These are phyloP conservation scores for Oryza meridionalis DNA, from an alignment of 176 grass and related monocot species.

Conservation along the genomic window DNA sequence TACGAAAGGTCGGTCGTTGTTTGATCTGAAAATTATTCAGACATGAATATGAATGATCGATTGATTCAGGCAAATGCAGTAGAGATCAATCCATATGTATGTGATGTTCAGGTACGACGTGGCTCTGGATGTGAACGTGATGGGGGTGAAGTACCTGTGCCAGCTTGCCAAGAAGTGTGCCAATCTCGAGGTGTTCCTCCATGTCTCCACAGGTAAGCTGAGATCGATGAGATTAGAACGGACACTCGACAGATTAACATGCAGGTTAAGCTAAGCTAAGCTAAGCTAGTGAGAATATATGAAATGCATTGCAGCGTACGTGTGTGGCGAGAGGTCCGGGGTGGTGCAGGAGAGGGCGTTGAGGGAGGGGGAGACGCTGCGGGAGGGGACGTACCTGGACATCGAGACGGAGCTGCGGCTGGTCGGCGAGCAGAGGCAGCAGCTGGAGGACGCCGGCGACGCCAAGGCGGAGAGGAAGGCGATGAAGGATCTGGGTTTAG, in stretches of 20 bases:
- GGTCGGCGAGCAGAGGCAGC: slow-evolving; percentile 48
- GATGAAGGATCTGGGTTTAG: slow-evolving; percentile 81
- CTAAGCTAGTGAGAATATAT: too few species aligned
- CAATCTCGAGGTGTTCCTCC: slow-evolving; percentile 72
- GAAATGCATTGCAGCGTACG: slow-evolving; percentile 39
- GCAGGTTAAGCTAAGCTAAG: too few species aligned
- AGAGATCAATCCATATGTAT: neutral
- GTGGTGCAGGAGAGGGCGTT: slow-evolving; percentile 59
- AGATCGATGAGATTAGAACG: too few species aligned
- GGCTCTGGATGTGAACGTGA: slow-evolving; percentile 57
- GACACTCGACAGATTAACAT: too few species aligned
- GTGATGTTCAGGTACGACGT: slow-evolving; percentile 51
- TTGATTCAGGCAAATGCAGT: neutral
- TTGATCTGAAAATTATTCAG: neutral
- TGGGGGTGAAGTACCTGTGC: slow-evolving; percentile 56
- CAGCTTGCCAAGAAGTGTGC: slow-evolving; percentile 61
- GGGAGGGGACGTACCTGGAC: slow-evolving; percentile 48
- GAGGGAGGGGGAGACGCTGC: slow-evolving; percentile 57
- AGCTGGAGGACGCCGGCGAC: slow-evolving; percentile 35
- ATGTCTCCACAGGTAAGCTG: slow-evolving; percentile 72
- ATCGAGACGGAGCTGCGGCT: slow-evolving; percentile 57
- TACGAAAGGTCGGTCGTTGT: slow-evolving; percentile 58
- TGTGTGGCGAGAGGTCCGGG: slow-evolving; percentile 60
- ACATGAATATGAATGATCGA: neutral
- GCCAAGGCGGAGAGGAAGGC: slow-evolving; percentile 52